phyloP scores from a whole-genome alignment of 805 yeast species.

The Zygoascus biomembranicola region DNA sequence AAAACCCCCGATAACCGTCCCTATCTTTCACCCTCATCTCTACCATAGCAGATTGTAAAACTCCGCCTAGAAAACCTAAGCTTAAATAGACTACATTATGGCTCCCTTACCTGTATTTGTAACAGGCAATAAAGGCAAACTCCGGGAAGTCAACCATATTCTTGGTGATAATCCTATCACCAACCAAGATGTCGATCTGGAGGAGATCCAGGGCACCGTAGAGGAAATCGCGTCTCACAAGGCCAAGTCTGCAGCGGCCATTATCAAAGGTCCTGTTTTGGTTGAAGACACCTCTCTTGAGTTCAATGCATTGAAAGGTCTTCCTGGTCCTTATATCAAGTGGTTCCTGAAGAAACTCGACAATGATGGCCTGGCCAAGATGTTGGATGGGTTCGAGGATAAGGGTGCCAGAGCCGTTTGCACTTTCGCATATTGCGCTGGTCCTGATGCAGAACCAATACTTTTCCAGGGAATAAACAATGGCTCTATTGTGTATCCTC shows the following conservation, averaged over 20 bases:
- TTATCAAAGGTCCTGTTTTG: constrained; percentile 69
- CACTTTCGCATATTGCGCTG: constrained; percentile 85
- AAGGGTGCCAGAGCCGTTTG: constrained; percentile 83
- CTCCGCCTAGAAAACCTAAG: too few relatives aligned
- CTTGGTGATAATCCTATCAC: constrained; percentile 40
- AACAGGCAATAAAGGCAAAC: constrained; percentile 80
- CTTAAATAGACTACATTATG: background rate
- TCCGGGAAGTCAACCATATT: constrained; percentile 75
- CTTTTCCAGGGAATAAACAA: constrained; percentile 78
- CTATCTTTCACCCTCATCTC: too few relatives aligned
- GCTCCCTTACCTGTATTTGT: background rate
- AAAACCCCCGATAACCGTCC: too few relatives aligned
- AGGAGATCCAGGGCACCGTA: constrained; percentile 84
- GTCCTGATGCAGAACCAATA: constrained; percentile 63
- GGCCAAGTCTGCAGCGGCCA: constrained; percentile 61
- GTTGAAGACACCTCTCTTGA: constrained; percentile 94
- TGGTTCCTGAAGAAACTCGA: constrained; percentile 80
- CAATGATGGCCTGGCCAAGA: constrained; percentile 61
- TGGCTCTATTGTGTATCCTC: constrained; percentile 67
- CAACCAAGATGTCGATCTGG: constrained; percentile 68
- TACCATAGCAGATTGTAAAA: too few relatives aligned
- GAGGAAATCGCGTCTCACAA: constrained; percentile 76
- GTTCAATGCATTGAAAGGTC: constrained; percentile 66
- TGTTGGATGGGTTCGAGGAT: constrained; percentile 75
- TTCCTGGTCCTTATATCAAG: constrained; percentile 86